These are phyloP conservation scores for Penicillium egyptiacum DNA, from an alignment of 495 filamentous ascomycete genomes.

Conservation along the genomic window DNA sequence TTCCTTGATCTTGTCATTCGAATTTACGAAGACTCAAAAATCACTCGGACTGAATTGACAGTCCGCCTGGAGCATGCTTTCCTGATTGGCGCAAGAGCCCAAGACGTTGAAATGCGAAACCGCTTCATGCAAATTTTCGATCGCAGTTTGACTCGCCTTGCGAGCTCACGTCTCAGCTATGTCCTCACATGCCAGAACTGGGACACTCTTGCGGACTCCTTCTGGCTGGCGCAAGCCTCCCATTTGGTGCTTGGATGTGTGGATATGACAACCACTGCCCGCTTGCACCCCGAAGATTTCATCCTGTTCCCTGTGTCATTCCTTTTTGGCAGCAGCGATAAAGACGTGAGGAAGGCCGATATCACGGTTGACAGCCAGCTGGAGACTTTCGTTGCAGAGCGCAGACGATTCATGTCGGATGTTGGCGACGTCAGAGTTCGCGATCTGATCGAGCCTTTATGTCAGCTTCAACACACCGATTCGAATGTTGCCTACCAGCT, in stretches of 20 bases:
- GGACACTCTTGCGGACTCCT: slow-evolving; percentile 91
- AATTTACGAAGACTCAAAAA: slow-evolving; percentile 95
- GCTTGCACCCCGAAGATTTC: slow-evolving; percentile 82
- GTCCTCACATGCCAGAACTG: slow-evolving; percentile 93
- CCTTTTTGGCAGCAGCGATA: slow-evolving; percentile 60
- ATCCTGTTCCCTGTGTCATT: slow-evolving; percentile 67
- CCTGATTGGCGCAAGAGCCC: slow-evolving; percentile 88
- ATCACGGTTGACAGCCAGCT: slow-evolving; percentile 77
- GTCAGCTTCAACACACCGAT: slow-evolving; percentile 93
- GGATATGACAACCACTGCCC: slow-evolving; percentile 74
- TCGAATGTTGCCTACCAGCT: slow-evolving; percentile 74
- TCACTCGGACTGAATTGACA: slow-evolving; percentile 90
- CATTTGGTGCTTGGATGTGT: slow-evolving; percentile 88
- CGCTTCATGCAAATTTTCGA: slow-evolving; percentile 95
- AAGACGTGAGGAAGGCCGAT: slow-evolving; percentile 69
- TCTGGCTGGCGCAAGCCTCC: slow-evolving; percentile 92
- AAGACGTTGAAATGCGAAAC: slow-evolving; percentile 95
- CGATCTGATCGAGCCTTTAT: slow-evolving; percentile 86
- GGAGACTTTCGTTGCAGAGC: slow-evolving; percentile 73
- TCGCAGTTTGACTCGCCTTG: slow-evolving; percentile 80
- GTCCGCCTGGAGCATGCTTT: slow-evolving; percentile 97
- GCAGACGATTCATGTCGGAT: slow-evolving; percentile 78
- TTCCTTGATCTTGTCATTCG: slow-evolving; percentile 95
- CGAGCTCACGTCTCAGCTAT: slow-evolving; percentile 81
- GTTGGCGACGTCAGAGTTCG: slow-evolving; percentile 79